Percentiles rank a stretch among this genome's conserved stretches.
These are phyloP conservation scores for Arthrobotrys sphaeroides DNA, from an alignment of 2,329 filamentous ascomycete genomes.

Conservation along the genomic window DNA sequence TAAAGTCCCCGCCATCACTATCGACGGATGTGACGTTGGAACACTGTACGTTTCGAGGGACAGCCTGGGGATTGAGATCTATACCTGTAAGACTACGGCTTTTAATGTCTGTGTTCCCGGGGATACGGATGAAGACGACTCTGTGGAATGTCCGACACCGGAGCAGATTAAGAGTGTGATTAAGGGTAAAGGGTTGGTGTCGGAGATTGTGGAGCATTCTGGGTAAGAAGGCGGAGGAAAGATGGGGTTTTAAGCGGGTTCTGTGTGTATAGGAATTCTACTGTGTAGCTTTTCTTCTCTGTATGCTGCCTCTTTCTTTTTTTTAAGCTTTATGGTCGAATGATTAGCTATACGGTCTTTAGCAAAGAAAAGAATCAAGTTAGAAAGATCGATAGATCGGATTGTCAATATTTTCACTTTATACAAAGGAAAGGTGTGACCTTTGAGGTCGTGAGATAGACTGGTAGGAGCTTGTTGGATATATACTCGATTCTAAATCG, in stretches of 20 bases:
- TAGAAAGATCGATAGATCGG: neutral
- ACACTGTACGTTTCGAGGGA: conserved; percentile 85
- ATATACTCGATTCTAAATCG: conserved; percentile 13
- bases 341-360: neutral
- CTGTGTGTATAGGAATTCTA: neutral
- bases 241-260: conserved; percentile 25
- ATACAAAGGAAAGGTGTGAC: neutral
- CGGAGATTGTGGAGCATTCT: conserved; percentile 94
- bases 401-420: neutral
- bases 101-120: conserved; percentile 88
- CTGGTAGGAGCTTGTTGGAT: neutral
- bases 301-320: neutral
- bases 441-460: neutral
- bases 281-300: neutral
- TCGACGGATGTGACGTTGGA: conserved; percentile 93
- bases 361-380: neutral
- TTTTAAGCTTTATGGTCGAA: neutral
- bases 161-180: conserved; percentile 85
- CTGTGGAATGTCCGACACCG: conserved; percentile 84
- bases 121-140: conserved; percentile 76
- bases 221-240: conserved; percentile 74
- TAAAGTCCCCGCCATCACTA: conserved; percentile 81
- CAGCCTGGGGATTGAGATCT: conserved; percentile 80
- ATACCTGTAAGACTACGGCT: conserved; percentile 84
- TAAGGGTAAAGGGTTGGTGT: conserved; percentile 80